Evolutionary conservation across 75 land plant genomes (phyloP).

Genomic region (Pinus taeda): DNA sequence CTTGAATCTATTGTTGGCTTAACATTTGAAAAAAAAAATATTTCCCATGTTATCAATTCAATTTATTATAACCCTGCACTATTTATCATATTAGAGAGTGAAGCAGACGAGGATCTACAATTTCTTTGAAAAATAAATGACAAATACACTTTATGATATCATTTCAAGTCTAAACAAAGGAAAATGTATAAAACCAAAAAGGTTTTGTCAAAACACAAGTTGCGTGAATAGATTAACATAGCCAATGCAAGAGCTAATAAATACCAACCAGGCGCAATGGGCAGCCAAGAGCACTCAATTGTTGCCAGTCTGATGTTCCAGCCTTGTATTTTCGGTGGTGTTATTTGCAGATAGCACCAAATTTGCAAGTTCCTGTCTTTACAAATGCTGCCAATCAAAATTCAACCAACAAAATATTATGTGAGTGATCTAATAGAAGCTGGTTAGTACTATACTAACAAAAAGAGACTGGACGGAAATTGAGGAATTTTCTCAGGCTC

Average conservation of each 20-base stretch:
- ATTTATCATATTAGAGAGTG: not conserved
- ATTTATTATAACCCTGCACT: not conserved
- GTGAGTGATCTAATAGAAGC: not conserved
- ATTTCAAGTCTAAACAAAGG: not conserved
- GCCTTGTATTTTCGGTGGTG: conserved; percentile 66
- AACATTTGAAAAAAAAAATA: too few relatives aligned
- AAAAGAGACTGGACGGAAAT: not conserved
- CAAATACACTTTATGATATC: not conserved
- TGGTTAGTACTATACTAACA: not conserved
- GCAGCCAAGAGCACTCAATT: conserved; percentile 41
- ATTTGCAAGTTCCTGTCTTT: conserved; percentile 84
- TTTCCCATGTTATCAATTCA: not conserved
- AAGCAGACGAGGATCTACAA: not conserved
- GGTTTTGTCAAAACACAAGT: not conserved
- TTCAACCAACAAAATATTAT: not conserved
- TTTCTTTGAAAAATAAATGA: not conserved
- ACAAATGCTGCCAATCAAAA: conserved; percentile 45
- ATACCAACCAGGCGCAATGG: conserved; percentile 48
- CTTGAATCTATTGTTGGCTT: too few relatives aligned
- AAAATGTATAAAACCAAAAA: not conserved
- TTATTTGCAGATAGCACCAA: conserved; percentile 76
- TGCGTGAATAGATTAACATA: not conserved
- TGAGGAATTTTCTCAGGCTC: too few relatives aligned
- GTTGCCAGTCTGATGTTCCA: conserved; percentile 21
- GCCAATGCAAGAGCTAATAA: not conserved